Evolutionary conservation across 495 filamentous ascomycete genomes (phyloP).

Genomic region (Neurospora sp.): DNA sequence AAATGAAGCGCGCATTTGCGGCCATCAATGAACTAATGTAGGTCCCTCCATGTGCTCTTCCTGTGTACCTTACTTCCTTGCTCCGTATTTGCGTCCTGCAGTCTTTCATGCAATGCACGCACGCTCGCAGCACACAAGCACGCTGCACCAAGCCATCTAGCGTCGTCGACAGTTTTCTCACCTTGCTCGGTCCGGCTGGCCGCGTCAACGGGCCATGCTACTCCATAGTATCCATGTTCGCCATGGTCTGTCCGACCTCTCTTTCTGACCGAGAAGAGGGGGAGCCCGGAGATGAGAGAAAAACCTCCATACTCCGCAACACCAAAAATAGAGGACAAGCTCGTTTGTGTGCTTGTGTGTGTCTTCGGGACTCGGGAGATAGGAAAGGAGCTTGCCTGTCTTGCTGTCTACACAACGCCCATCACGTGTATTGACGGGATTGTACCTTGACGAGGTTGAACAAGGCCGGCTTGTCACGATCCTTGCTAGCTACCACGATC

Average conservation of each 20-base stretch:
- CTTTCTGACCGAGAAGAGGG: background rate
- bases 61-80: background rate
- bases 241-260: background rate
- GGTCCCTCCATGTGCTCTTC: background rate
- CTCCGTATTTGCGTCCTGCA: background rate
- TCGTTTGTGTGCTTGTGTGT: background rate
- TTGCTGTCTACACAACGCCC: background rate
- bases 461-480: background rate
- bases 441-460: background rate
- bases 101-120: background rate
- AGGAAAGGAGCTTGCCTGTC: background rate
- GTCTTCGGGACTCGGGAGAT: background rate
- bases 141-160: background rate
- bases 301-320: background rate
- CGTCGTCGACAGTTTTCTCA: background rate
- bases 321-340: background rate
- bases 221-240: background rate
- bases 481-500: background rate
- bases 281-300: background rate
- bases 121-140: background rate
- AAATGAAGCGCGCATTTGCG: background rate
- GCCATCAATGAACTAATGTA: background rate
- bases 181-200: background rate
- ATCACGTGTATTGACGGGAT: background rate
- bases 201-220: background rate